Evolutionary conservation across 208 protist species (phyloP).

Genomic region (Leishmania gerbilli): DNA sequence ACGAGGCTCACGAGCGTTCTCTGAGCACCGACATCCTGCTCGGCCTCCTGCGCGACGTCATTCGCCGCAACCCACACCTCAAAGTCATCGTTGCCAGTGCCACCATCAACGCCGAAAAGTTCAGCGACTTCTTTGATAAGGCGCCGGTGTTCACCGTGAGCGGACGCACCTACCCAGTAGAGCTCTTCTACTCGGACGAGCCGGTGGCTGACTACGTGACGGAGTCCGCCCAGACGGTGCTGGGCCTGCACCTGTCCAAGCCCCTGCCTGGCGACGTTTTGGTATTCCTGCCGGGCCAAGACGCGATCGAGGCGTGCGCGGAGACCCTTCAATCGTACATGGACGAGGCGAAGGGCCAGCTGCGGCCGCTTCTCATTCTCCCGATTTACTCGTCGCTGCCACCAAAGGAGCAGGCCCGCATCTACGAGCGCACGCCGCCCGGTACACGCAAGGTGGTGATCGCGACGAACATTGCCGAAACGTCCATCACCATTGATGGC

Average conservation of each 20-base stretch:
- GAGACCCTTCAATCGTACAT: slow-evolving; percentile 64
- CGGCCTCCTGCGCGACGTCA: slow-evolving; percentile 83
- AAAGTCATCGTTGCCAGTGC: slow-evolving; percentile 98
- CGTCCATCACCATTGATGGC: slow-evolving; percentile 99
- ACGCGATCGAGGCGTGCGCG: slow-evolving; percentile 96
- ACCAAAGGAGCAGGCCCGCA: slow-evolving; percentile 97
- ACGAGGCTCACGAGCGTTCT: slow-evolving; percentile 98
- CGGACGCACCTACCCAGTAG: slow-evolving; percentile 98
- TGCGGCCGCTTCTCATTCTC: slow-evolving; percentile 94
- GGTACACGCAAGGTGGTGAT: slow-evolving; percentile 96
- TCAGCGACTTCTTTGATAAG: slow-evolving; percentile 96
- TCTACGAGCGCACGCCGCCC: slow-evolving; percentile 96
- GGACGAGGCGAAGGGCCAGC: slow-evolving; percentile 45
- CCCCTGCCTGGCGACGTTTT: slow-evolving; percentile 98
- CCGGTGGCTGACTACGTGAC: slow-evolving; percentile 98
- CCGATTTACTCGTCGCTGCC: slow-evolving; percentile 98
- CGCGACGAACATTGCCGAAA: slow-evolving; percentile 99
- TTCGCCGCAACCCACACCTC: slow-evolving; percentile 87
- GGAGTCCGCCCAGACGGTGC: slow-evolving; percentile 94
- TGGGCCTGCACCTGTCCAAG: slow-evolving; percentile 89
- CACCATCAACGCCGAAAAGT: slow-evolving; percentile 98
- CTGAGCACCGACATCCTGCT: slow-evolving; percentile 95
- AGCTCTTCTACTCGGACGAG: slow-evolving; percentile 93
- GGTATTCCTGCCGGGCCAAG: slow-evolving; percentile 99
- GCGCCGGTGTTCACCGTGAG: slow-evolving; percentile 95